phyloP scores from a whole-genome alignment of 257 asterid species.

The Osmanthus fragrans region DNA sequence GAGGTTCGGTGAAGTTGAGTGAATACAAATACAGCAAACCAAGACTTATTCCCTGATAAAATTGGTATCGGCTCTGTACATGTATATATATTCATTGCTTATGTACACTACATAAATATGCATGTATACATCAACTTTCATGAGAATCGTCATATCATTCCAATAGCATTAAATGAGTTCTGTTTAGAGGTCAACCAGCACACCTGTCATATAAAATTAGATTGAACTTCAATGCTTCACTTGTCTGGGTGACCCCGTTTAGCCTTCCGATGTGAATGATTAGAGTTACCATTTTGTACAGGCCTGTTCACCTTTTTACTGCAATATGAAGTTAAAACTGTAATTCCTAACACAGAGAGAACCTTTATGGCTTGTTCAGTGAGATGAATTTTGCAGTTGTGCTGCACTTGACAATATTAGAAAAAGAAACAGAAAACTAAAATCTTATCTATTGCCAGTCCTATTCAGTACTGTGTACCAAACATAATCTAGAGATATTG shows the following conservation, averaged over 20 bases:
- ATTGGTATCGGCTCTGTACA: not conserved
- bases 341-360: not conserved
- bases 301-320: conserved; percentile 46
- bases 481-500: not conserved
- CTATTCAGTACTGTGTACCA: not conserved
- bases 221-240: conserved; percentile 16
- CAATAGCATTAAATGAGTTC: not conserved
- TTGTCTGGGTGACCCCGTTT: conserved; percentile 48
- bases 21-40: not conserved
- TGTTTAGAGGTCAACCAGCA: not conserved
- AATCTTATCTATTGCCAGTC: not conserved
- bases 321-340: conserved; percentile 19
- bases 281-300: conserved; percentile 33
- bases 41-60: not conserved
- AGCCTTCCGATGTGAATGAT: conserved; percentile 45
- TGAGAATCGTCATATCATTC: not conserved
- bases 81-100: not conserved
- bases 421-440: not conserved
- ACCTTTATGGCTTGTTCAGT: not conserved
- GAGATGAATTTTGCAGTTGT: not conserved
- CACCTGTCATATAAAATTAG: not conserved
- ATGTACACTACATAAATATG: not conserved
- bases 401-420: not conserved
- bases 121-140: not conserved
- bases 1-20: not conserved